Conservation (phyloP, 202 grass and related monocot species). For the Setaria italica region DNA sequence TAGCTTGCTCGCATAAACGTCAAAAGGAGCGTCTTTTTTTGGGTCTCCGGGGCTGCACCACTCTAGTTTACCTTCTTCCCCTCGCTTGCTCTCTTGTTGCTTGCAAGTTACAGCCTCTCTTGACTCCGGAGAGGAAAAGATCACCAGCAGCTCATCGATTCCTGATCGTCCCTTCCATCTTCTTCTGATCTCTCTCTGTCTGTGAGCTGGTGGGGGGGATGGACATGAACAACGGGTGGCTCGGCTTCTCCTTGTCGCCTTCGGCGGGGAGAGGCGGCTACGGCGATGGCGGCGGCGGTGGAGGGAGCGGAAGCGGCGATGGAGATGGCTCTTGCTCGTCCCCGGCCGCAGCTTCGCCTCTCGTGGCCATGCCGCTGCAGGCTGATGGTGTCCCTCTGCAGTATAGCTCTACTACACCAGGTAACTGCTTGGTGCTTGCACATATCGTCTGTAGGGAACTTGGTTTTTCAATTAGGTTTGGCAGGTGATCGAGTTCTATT, state of each 20-base stretch:
- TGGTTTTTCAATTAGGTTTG: background rate
- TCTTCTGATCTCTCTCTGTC: background rate
- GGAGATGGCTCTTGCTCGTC: slow-evolving; percentile 38
- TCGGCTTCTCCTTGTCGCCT: slow-evolving; percentile 69
- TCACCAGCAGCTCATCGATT: slow-evolving; percentile 6
- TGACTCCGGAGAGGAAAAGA: background rate
- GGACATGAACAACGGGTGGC: slow-evolving; percentile 76
- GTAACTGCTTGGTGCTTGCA: background rate
- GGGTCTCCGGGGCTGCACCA: background rate
- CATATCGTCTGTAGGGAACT: background rate
- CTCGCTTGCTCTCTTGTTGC: slow-evolving; percentile 39
- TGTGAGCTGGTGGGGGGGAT: slow-evolving; percentile 9
- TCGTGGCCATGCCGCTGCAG: slow-evolving; percentile 47
- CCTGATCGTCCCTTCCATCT: background rate
- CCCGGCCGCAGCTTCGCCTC: slow-evolving; percentile 19
- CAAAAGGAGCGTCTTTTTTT: slow-evolving; percentile 21
- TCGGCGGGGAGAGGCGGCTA: slow-evolving; percentile 12
- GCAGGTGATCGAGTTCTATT: background rate
- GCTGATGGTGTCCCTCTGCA: slow-evolving; percentile 35
- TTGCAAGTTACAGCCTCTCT: slow-evolving; percentile 45
- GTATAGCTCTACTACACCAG: background rate
- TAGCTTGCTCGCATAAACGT: slow-evolving; percentile 48
- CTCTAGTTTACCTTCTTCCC: background rate
- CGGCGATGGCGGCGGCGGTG: slow-evolving; percentile 25
- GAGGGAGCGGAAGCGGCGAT: background rate